Conservation (phyloP, 1,284 basidiomycete genomes). For the Gymnopus androsaceus region DNA sequence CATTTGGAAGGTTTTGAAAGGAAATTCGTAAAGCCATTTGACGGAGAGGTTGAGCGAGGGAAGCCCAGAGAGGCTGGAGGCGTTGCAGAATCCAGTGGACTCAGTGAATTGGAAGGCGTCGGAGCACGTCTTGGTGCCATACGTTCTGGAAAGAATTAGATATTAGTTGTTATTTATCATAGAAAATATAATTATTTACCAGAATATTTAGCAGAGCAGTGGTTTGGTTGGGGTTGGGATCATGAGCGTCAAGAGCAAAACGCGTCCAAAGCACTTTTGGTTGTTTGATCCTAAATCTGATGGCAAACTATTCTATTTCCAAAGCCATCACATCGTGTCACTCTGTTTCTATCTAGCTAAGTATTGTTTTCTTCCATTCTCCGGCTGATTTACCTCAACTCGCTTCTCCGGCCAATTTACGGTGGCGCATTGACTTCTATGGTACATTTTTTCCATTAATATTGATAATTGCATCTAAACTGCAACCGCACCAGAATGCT, state of each 20-base stretch:
- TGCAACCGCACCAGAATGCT: too few relatives aligned
- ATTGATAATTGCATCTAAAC: too few relatives aligned
- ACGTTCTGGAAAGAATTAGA: slow-evolving; percentile 5
- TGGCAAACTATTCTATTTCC: not conserved
- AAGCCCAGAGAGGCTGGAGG: slow-evolving; percentile 26
- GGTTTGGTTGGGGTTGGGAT: too few relatives aligned
- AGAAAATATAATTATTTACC: not conserved
- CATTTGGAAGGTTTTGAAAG: slow-evolving; percentile 45
- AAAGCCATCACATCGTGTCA: not conserved
- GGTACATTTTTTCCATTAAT: too few relatives aligned
- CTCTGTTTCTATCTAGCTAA: not conserved
- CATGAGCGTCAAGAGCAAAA: slow-evolving; percentile 12
- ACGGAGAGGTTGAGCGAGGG: slow-evolving; percentile 44
- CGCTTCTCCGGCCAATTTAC: too few relatives aligned
- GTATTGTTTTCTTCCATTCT: too few relatives aligned
- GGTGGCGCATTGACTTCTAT: too few relatives aligned
- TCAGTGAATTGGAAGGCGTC: slow-evolving; percentile 31
- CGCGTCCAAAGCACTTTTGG: slow-evolving; percentile 11
- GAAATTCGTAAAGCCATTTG: slow-evolving; percentile 43
- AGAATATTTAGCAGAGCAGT: not conserved
- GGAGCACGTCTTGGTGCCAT: slow-evolving; percentile 40
- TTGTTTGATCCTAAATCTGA: slow-evolving; percentile 3
- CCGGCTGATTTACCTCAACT: too few relatives aligned
- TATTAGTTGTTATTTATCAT: not conserved
- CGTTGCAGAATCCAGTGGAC: slow-evolving; percentile 33